phyloP scores from a whole-genome alignment of 169 alveolate genomes.

The Plasmodium relictum region DNA sequence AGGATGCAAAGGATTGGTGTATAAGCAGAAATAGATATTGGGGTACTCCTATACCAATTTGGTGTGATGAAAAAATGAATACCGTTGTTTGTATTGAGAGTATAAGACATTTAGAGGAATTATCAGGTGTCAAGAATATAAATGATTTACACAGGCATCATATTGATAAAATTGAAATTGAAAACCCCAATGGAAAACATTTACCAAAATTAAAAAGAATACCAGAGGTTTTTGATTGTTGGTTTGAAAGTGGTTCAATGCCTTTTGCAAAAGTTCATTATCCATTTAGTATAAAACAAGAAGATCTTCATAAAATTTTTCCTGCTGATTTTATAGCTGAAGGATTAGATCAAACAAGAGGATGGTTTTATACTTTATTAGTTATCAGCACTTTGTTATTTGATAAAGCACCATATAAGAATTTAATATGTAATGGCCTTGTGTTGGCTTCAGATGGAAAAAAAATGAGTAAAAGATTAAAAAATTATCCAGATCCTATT shows the following conservation, averaged over 20 bases:
- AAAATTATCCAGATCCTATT: conserved; percentile 97
- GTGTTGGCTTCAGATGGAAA: conserved; percentile 97
- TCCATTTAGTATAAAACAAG: conserved; percentile 96
- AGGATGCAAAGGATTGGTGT: conserved; percentile 99
- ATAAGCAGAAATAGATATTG: conserved; percentile 98
- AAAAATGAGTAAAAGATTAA: conserved; percentile 98
- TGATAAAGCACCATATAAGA: conserved; percentile 95
- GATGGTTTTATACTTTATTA: conserved; percentile 97
- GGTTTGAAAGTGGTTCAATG: conserved; percentile 99
- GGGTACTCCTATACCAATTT: conserved; percentile 99
- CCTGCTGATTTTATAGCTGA: conserved; percentile 99
- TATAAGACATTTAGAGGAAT: conserved; percentile 88
- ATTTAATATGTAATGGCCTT: conserved; percentile 96
- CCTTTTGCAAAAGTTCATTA: conserved; percentile 98
- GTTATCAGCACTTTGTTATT: conserved; percentile 95
- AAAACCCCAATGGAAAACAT: conserved; percentile 96
- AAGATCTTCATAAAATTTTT: conserved; percentile 90
- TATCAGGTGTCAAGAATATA: conserved; percentile 84
- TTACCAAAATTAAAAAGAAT: conserved; percentile 90
- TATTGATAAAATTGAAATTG: conserved; percentile 97
- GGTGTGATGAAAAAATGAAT: conserved; percentile 96
- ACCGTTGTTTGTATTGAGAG: conserved; percentile 97
- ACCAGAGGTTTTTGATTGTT: conserved; percentile 97
- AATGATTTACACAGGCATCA: conserved; percentile 98
- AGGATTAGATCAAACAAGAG: conserved; percentile 99